Percentiles rank a stretch among this genome's conserved stretches.
phyloP scores from a whole-genome alignment of 2,329 filamentous ascomycete genomes.

The Lachnellula subtilissima region DNA sequence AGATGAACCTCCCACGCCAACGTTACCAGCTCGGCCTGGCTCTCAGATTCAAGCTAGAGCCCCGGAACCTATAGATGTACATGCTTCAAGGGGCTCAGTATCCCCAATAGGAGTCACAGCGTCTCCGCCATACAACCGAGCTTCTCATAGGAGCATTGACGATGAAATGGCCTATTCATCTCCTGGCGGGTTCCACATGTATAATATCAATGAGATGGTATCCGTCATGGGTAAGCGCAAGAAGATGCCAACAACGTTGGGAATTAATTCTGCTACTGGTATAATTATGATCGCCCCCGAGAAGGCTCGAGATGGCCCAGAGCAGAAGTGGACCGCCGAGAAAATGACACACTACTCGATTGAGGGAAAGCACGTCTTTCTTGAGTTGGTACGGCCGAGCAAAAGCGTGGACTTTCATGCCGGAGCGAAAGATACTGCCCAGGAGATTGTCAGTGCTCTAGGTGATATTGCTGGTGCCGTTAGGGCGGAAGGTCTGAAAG shows the following conservation, averaged over 20 bases:
- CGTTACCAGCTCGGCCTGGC: constrained; percentile 57
- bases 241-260: constrained; percentile 96
- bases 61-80: constrained; percentile 27
- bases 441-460: constrained; percentile 83
- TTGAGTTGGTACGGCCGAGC: constrained; percentile 86
- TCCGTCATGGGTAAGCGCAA: constrained; percentile 96
- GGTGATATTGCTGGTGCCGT: constrained; percentile 85
- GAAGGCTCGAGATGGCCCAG: constrained; percentile 73
- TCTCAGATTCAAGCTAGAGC: constrained; percentile 51
- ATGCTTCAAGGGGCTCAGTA: constrained; percentile 36
- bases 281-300: constrained; percentile 88
- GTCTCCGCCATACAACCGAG: constrained; percentile 52
- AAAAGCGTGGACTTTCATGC: constrained; percentile 97
- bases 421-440: constrained; percentile 91
- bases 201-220: constrained; percentile 96
- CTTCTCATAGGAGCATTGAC: constrained; percentile 38
- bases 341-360: constrained; percentile 97
- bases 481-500: constrained; percentile 74
- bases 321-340: constrained; percentile 90
- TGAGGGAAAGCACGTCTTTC: constrained; percentile 95
- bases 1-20: constrained; percentile 52
- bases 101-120: constrained; percentile 34
- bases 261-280: constrained; percentile 86
- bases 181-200: constrained; percentile 83
- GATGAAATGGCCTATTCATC: constrained; percentile 45